Conservation (phyloP, 805 yeast species). For the Sungouiozyma ichnusensis region DNA sequence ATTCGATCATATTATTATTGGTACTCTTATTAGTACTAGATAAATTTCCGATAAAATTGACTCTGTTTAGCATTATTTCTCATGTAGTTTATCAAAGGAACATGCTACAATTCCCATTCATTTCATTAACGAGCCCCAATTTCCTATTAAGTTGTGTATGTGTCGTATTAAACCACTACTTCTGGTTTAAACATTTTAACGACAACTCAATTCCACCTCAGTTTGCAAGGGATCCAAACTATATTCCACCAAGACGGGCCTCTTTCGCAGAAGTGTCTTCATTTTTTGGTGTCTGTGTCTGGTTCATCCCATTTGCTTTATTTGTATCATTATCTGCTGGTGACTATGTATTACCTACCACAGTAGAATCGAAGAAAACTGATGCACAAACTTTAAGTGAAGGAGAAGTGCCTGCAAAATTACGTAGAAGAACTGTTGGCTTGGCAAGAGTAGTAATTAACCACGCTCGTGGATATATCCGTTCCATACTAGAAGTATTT, state of each 20-base stretch:
- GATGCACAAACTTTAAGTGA: slow-evolving; percentile 14
- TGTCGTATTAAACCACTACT: slow-evolving; percentile 69
- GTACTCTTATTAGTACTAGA: slow-evolving; percentile 59
- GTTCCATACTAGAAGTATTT: slow-evolving; percentile 39
- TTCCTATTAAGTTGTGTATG: slow-evolving; percentile 63
- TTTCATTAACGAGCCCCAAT: slow-evolving; percentile 57
- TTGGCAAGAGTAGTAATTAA: slow-evolving; percentile 59
- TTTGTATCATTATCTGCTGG: slow-evolving; percentile 88
- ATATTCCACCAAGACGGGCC: slow-evolving; percentile 59
- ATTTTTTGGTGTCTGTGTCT: slow-evolving; percentile 84
- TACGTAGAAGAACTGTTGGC: slow-evolving; percentile 42
- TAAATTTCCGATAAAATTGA: slow-evolving; percentile 63
- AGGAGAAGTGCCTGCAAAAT: slow-evolving; percentile 28
- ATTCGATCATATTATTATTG: slow-evolving; percentile 44
- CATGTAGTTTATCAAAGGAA: slow-evolving; percentile 70
- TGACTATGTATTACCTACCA: slow-evolving; percentile 71
- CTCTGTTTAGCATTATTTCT: slow-evolving; percentile 57
- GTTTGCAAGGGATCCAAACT: slow-evolving; percentile 45
- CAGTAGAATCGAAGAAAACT: slow-evolving; percentile 23
- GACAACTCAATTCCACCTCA: slow-evolving; percentile 60
- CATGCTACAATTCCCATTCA: slow-evolving; percentile 73
- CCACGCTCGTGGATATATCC: slow-evolving; percentile 35
- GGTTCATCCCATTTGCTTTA: slow-evolving; percentile 89
- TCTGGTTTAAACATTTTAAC: slow-evolving; percentile 83
- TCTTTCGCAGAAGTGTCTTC: slow-evolving; percentile 87